phyloP scores from a whole-genome alignment of 148 eudicot species.

The Spergularia marina region DNA sequence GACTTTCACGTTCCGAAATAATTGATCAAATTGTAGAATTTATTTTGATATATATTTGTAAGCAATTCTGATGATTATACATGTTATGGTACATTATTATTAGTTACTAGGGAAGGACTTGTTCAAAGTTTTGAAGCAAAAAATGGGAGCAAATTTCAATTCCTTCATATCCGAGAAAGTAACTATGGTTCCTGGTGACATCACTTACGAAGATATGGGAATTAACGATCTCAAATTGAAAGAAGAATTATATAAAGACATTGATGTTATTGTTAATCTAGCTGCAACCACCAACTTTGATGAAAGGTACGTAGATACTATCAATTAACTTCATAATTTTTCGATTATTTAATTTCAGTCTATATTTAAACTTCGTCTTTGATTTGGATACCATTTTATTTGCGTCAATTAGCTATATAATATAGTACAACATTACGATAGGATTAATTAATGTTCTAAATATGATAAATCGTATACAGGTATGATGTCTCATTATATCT shows the following conservation, averaged over 20 bases:
- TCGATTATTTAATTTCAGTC: no score
- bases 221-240: slow-evolving; percentile 41
- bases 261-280: slow-evolving; percentile 60
- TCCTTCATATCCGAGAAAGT: slow-evolving; percentile 50
- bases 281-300: slow-evolving; percentile 77
- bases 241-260: slow-evolving; percentile 35
- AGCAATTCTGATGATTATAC: no score
- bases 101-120: slow-evolving; percentile 61
- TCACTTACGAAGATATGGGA: slow-evolving; percentile 45
- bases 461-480: slow-evolving; percentile 17
- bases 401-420: no score
- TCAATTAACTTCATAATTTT: no score
- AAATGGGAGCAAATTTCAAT: slow-evolving; percentile 40
- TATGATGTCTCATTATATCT: slow-evolving; percentile 55
- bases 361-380: no score
- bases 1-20: no score
- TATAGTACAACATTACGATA: no score
- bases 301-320: slow-evolving; percentile 41
- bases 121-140: slow-evolving; percentile 54
- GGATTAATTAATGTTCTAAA: no score
- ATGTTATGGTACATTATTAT: neutral
- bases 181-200: slow-evolving; percentile 53
- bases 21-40: no score
- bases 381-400: no score
- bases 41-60: no score